Conservation (phyloP, 73 alveolate genomes). For the Paramecium pentaurelia region DNA sequence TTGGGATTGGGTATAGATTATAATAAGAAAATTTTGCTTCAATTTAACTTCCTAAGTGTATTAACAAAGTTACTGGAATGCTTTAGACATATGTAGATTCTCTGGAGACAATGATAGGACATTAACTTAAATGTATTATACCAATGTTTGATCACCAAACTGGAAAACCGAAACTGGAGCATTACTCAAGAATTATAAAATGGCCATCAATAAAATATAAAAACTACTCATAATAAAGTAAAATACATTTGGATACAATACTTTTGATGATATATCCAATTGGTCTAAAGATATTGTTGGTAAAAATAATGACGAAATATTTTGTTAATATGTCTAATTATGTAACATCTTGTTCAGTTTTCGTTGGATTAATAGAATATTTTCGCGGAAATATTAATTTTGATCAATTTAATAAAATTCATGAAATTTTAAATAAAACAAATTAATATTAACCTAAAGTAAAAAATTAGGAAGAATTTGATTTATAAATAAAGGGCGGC, state of each 20-base stretch:
- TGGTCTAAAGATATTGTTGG: too few relatives aligned
- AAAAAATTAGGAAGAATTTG: not conserved
- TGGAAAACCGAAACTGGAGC: not conserved
- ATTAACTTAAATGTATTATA: not conserved
- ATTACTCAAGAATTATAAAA: not conserved
- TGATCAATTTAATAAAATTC: not conserved
- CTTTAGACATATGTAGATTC: not conserved
- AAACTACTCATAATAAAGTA: not conserved
- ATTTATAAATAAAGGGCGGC: not conserved
- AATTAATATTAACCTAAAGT: not conserved
- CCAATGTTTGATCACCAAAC: not conserved
- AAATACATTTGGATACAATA: not conserved
- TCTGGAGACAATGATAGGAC: not conserved
- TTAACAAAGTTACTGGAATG: too few relatives aligned
- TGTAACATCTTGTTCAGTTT: not conserved
- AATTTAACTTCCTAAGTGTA: not conserved
- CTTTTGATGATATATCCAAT: not conserved
- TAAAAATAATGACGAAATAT: too few relatives aligned
- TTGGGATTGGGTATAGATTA: not conserved
- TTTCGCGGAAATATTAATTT: not conserved
- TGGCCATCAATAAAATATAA: not conserved
- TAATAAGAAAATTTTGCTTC: too few relatives aligned
- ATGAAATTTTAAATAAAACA: not conserved
- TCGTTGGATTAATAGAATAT: not conserved
- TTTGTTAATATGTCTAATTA: not conserved